Evolutionary conservation across 495 filamentous ascomycete genomes (phyloP).

Genomic region (Jackrogersella minutella): DNA sequence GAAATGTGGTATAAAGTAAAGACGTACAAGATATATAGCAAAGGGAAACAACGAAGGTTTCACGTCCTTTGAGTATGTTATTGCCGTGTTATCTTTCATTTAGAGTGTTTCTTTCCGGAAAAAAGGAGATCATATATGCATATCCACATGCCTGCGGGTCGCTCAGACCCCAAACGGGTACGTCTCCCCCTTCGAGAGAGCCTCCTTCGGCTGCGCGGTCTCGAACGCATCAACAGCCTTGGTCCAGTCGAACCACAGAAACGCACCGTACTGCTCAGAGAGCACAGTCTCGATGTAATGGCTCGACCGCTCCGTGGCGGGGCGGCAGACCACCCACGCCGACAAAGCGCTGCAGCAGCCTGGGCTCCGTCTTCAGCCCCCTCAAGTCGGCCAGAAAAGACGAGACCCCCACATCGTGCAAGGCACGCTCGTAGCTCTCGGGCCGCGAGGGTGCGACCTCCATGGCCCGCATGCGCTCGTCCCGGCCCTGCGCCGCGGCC

Average conservation of each 20-base stretch:
- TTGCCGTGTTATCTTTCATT: no score
- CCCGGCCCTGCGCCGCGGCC: constrained; percentile 62
- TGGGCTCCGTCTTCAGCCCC: constrained; percentile 46
- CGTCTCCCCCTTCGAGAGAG: constrained; percentile 57
- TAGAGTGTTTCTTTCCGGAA: no score
- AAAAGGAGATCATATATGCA: not conserved
- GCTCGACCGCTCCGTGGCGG: constrained; percentile 58
- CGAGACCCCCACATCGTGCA: constrained; percentile 46
- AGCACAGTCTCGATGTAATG: constrained; percentile 62
- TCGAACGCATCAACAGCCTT: constrained; percentile 59
- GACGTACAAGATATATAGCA: not conserved
- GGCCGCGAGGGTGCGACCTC: constrained; percentile 37
- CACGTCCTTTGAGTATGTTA: no score
- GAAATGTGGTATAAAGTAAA: not conserved
- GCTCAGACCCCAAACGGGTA: constrained; percentile 61
- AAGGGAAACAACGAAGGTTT: no score
- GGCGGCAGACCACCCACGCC: constrained; percentile 64
- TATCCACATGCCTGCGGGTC: not conserved
- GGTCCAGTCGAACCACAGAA: constrained; percentile 62
- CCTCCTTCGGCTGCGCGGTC: constrained; percentile 55
- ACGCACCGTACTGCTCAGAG: constrained; percentile 61
- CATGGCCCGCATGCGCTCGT: constrained; percentile 38
- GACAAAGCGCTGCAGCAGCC: constrained; percentile 62
- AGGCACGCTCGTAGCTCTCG: constrained; percentile 48
- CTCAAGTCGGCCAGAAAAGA: constrained; percentile 46